phyloP scores from a whole-genome alignment of 495 filamentous ascomycete species.

The Penicillium herquei region DNA sequence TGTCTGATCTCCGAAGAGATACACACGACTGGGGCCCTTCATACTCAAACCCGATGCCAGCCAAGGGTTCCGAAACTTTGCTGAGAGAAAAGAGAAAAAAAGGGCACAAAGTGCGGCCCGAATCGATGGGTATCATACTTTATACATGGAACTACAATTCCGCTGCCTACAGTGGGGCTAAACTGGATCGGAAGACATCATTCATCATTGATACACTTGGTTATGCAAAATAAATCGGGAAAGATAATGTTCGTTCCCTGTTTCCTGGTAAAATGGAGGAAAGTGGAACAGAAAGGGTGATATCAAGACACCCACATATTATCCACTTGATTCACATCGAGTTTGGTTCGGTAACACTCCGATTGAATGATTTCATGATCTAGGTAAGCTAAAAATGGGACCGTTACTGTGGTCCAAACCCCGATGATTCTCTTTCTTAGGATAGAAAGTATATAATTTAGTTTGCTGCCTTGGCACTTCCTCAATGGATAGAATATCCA shows the following conservation, averaged over 20 bases:
- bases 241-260: slow-evolving; percentile 1
- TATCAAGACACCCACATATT: not conserved
- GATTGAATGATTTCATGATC: not conserved
- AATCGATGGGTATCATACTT: slow-evolving; percentile 16
- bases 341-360: slow-evolving; percentile 9
- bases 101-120: not conserved
- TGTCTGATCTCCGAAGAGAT: slow-evolving; percentile 79
- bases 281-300: slow-evolving; percentile 1
- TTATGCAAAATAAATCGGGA: slow-evolving; percentile 2
- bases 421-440: not conserved
- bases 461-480: not conserved
- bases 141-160: slow-evolving; percentile 15
- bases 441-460: not conserved
- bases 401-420: slow-evolving; percentile 20
- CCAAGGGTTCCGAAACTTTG: slow-evolving; percentile 15
- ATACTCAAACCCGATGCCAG: slow-evolving; percentile 24
- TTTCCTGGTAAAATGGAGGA: slow-evolving; percentile 1
- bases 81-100: slow-evolving; percentile 10
- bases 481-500: not conserved
- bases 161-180: slow-evolving; percentile 7
- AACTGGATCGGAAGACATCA: slow-evolving; percentile 3
- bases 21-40: slow-evolving; percentile 35
- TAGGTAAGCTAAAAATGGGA: slow-evolving; percentile 16
- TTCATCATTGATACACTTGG: slow-evolving; percentile 7
- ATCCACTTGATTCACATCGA: slow-evolving; percentile 1